phyloP scores from a whole-genome alignment of 257 asterid genomes.

The Solanum pimpinellifolium region DNA sequence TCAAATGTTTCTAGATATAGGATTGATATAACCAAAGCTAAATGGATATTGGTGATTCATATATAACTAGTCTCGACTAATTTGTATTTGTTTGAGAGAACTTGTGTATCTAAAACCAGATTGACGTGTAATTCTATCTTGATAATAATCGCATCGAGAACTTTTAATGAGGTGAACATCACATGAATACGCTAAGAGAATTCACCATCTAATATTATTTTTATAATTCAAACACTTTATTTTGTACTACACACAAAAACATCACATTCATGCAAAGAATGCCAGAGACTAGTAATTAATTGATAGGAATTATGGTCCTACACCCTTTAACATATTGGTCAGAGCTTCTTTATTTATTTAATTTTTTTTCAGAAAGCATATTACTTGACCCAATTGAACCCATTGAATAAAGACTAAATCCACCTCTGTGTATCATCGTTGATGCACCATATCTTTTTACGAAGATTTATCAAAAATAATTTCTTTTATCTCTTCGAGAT shows the following conservation, averaged over 20 bases:
- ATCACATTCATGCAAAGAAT: neutral
- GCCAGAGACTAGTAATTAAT: neutral
- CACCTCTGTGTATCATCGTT: neutral
- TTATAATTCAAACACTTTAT: neutral
- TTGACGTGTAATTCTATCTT: neutral
- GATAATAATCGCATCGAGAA: too few species aligned
- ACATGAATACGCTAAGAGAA: neutral
- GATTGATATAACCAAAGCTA: neutral
- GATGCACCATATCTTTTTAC: neutral
- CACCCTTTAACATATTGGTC: neutral
- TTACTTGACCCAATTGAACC: neutral
- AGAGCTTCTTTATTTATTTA: neutral
- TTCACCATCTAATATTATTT: too few species aligned
- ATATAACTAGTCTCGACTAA: too few species aligned
- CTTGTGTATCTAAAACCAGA: too few species aligned
- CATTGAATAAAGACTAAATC: neutral
- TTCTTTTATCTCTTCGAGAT: neutral
- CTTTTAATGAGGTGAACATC: neutral
- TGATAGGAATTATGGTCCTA: neutral
- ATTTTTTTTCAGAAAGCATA: neutral
- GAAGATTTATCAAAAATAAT: too few species aligned
- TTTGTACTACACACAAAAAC: neutral
- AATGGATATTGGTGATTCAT: neutral
- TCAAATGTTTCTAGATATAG: too few species aligned
- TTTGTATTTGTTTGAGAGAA: too few species aligned